Conservation (phyloP, 768 basidiomycete genomes). For the Tulasnella sp. region DNA sequence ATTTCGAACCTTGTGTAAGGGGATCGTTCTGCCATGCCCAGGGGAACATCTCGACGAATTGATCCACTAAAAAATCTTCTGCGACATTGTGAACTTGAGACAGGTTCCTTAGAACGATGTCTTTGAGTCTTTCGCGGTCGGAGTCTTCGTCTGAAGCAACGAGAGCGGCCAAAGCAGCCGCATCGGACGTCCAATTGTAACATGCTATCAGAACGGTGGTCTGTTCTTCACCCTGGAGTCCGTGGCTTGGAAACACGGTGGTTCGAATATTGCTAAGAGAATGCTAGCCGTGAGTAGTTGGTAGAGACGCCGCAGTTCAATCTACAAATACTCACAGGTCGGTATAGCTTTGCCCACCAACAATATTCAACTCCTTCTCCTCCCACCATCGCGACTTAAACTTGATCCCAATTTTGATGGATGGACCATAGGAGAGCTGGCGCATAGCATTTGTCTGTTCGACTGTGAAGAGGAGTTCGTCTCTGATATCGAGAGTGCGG, state of each 20-base stretch:
- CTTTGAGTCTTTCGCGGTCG: conserved; percentile 19
- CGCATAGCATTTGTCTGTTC: conserved; percentile 28
- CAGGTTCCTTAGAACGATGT: conserved; percentile 24
- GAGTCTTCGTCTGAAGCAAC: background rate
- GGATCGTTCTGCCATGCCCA: conserved; percentile 29
- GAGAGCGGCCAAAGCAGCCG: background rate
- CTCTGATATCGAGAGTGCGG: conserved; percentile 22
- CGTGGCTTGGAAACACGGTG: conserved; percentile 35
- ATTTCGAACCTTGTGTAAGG: conserved; percentile 29
- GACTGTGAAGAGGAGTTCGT: conserved; percentile 17
- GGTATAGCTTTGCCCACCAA: conserved; percentile 34
- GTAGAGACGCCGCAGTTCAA: too few species aligned
- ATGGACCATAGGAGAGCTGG: conserved; percentile 23
- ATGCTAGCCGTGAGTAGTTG: background rate
- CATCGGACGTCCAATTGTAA: conserved; percentile 27
- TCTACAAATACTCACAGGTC: conserved; percentile 25
- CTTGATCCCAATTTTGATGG: conserved; percentile 29
- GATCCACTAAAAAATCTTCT: background rate
- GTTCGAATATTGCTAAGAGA: conserved; percentile 22
- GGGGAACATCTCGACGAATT: conserved; percentile 18
- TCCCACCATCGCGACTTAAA: conserved; percentile 30
- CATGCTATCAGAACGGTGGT: conserved; percentile 29
- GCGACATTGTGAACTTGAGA: conserved; percentile 23
- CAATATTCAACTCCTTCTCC: conserved; percentile 23
- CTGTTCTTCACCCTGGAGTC: conserved; percentile 16